Evolutionary conservation across 2,329 filamentous ascomycete species (phyloP).

Genomic region (Raffaelea albimanens): DNA sequence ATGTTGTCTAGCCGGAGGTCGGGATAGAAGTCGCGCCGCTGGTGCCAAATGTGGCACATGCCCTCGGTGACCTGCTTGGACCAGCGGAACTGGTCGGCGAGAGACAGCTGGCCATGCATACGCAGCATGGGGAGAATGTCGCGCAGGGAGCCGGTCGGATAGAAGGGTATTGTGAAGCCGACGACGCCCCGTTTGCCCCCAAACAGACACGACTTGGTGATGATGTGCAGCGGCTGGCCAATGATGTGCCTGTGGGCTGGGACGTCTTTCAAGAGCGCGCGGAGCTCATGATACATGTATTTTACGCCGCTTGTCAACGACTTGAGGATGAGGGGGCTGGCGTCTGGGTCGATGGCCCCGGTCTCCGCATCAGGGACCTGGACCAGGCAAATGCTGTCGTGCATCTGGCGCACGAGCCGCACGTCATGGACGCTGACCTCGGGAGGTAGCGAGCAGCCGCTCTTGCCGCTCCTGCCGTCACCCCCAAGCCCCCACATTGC

Average conservation of each 20-base stretch:
- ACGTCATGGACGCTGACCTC: slow-evolving; percentile 39
- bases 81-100: slow-evolving; percentile 41
- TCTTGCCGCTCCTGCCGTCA: too few relatives aligned
- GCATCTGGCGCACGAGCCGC: slow-evolving; percentile 41
- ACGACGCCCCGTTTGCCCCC: slow-evolving; percentile 45
- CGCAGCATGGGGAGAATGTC: slow-evolving; percentile 43
- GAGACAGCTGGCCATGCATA: slow-evolving; percentile 31
- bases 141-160: slow-evolving; percentile 43
- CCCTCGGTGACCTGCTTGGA: slow-evolving; percentile 41
- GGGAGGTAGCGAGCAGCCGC: slow-evolving; percentile 25
- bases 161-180: slow-evolving; percentile 47
- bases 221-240: slow-evolving; percentile 38
- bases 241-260: slow-evolving; percentile 44
- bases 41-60: slow-evolving; percentile 37
- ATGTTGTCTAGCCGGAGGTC: slow-evolving; percentile 53
- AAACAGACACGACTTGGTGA: slow-evolving; percentile 47
- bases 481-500: slow-evolving; percentile 29
- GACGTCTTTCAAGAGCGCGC: slow-evolving; percentile 38
- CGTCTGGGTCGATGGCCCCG: background rate
- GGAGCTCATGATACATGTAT: slow-evolving; percentile 53
- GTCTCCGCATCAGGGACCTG: slow-evolving; percentile 17
- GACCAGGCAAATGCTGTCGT: slow-evolving; percentile 51
- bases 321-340: slow-evolving; percentile 44
- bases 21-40: slow-evolving; percentile 41
- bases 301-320: slow-evolving; percentile 47